Percentiles rank a stretch among this genome's conserved stretches.
These are phyloP conservation scores for Raffaelea deltoideospora DNA, from an alignment of 2,329 filamentous ascomycete genomes.

Conservation along the genomic window DNA sequence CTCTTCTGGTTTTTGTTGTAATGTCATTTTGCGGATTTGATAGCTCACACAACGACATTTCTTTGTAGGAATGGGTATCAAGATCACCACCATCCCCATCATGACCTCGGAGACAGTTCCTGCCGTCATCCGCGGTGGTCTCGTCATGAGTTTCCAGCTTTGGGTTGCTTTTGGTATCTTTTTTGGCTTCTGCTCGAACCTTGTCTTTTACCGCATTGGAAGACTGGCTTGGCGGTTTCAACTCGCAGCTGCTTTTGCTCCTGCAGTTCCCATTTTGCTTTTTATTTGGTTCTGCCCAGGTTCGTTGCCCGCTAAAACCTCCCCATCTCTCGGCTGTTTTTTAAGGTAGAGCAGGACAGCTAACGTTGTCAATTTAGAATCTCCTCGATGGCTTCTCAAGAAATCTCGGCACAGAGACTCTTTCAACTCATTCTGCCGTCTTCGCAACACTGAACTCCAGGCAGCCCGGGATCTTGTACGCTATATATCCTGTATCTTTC, in stretches of 20 bases:
- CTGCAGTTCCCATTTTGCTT: constrained; percentile 43
- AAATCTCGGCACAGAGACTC: constrained; percentile 39
- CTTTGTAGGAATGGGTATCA: constrained; percentile 48
- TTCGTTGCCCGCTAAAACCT: too few species aligned
- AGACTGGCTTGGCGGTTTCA: constrained; percentile 47
- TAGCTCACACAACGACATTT: too few species aligned
- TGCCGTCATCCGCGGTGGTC: constrained; percentile 51
- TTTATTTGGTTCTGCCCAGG: constrained; percentile 46
- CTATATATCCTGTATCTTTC: too few species aligned
- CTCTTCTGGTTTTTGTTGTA: too few species aligned
- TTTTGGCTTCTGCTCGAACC: constrained; percentile 29
- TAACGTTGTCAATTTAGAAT: too few species aligned
- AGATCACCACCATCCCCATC: constrained; percentile 33
- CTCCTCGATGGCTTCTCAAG: constrained; percentile 51
- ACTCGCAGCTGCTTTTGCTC: constrained; percentile 48
- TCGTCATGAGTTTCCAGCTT: constrained; percentile 64
- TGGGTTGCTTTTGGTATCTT: constrained; percentile 5
- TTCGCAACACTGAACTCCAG: constrained; percentile 43
- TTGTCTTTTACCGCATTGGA: constrained; percentile 43
- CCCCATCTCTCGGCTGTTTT: too few species aligned
- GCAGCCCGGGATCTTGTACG: constrained; percentile 49
- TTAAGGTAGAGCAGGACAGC: too few species aligned
- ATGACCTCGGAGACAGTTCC: constrained; percentile 53
- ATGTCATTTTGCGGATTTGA: too few species aligned
- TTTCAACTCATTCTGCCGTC: constrained; percentile 36